Evolutionary conservation across 2,329 filamentous ascomycete species (phyloP).

Genomic region (Claviceps fusiformis): DNA sequence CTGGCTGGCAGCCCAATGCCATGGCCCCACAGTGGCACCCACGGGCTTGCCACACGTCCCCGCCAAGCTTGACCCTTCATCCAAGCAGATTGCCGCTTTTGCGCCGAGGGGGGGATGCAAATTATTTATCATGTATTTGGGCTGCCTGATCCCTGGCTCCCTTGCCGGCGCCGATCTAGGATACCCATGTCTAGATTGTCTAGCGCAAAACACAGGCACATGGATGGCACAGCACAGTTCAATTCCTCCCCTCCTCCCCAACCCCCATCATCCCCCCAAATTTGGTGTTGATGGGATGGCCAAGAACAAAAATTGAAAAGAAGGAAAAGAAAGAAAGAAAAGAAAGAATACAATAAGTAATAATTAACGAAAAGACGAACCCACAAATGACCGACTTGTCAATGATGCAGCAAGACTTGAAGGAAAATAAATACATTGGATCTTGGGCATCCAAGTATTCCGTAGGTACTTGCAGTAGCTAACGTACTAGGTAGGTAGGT

Average conservation of each 20-base stretch:
- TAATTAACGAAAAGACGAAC: too few relatives aligned
- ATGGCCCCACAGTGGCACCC: not conserved
- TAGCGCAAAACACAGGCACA: conserved; percentile 4
- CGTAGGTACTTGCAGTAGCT: too few relatives aligned
- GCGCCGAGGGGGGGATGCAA: not conserved
- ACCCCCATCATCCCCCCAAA: too few relatives aligned
- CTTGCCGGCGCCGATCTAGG: conserved; percentile 13
- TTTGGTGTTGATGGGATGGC: too few relatives aligned
- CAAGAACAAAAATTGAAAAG: too few relatives aligned
- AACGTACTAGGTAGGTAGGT: too few relatives aligned
- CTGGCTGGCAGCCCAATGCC: not conserved
- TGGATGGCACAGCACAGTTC: not conserved
- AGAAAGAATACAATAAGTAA: too few relatives aligned
- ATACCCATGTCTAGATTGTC: conserved; percentile 13
- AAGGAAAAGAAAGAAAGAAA: too few relatives aligned
- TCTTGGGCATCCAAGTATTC: too few relatives aligned
- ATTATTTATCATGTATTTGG: not conserved
- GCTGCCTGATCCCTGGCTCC: not conserved
- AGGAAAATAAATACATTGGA: too few relatives aligned
- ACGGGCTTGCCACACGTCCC: not conserved
- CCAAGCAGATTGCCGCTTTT: conserved; percentile 1
- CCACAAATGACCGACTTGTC: too few relatives aligned
- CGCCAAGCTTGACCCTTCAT: not conserved
- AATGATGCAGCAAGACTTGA: too few relatives aligned
- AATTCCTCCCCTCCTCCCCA: not conserved